Percentiles rank a stretch among this genome's conserved stretches.
Conservation (phyloP, 164 flowering plant species). For the Stephania japonica region DNA sequence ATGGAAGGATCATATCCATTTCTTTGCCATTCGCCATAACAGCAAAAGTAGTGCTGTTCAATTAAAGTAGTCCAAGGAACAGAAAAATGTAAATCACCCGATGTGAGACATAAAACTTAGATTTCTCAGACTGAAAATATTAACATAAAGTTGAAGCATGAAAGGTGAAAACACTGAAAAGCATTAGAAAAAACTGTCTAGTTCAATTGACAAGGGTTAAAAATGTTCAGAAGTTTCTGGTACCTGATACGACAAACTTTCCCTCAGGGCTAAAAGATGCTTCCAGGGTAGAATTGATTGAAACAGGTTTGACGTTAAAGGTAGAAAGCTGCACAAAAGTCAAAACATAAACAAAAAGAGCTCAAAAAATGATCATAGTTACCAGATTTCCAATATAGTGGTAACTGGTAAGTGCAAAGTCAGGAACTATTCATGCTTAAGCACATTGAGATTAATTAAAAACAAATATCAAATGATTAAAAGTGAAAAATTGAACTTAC, state of each 20-base stretch:
- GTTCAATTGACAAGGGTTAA: not conserved
- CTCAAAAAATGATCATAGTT: not conserved
- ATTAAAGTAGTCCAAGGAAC: not conserved
- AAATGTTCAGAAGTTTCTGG: not conserved
- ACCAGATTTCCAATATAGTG: not conserved
- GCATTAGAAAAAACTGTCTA: not conserved
- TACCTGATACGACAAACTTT: conserved; percentile 92
- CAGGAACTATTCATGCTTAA: not conserved
- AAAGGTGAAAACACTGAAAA: not conserved
- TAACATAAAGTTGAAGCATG: not conserved
- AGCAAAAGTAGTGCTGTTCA: not conserved
- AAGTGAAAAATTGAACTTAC: conserved; percentile 36
- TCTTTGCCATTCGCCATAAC: not conserved
- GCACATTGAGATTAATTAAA: not conserved
- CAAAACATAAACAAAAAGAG: too few relatives aligned
- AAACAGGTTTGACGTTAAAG: conserved; percentile 80
- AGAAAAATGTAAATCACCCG: not conserved
- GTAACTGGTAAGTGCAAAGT: not conserved
- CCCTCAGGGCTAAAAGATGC: conserved; percentile 99
- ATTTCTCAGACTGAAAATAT: not conserved
- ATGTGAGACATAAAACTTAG: not conserved
- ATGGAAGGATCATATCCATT: not conserved
- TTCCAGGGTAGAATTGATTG: conserved; percentile 72
- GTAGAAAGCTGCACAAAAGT: conserved; percentile 48
- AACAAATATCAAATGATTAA: not conserved